Evolutionary conservation across 495 filamentous ascomycete species (phyloP).

Genomic region (Bacidia gigantensis): DNA sequence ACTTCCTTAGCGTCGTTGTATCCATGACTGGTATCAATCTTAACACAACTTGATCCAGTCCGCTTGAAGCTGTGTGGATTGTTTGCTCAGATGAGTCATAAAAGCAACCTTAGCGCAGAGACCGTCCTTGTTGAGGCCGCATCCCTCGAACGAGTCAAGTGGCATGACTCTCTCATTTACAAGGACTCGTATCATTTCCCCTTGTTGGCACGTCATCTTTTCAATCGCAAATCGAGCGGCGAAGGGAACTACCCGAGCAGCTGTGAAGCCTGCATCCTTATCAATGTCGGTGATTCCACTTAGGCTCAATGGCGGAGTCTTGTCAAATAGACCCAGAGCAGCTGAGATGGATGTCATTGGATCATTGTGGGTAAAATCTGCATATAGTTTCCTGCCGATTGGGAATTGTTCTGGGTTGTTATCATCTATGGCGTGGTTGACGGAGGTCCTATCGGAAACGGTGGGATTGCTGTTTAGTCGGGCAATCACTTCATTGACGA

Average conservation of each 20-base stretch:
- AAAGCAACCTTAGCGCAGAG: no score
- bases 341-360: slow-evolving; percentile 60
- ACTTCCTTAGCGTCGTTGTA: no score
- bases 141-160: no score
- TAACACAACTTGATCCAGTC: no score
- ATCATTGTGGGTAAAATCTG: slow-evolving; percentile 83
- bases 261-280: slow-evolving; percentile 44
- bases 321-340: slow-evolving; percentile 61
- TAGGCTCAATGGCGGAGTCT: slow-evolving; percentile 33
- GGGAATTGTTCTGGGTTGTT: slow-evolving; percentile 48
- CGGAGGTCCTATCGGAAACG: slow-evolving; percentile 57
- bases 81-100: no score
- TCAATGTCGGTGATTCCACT: slow-evolving; percentile 31
- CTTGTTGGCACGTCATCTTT: slow-evolving; percentile 54
- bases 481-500: slow-evolving; percentile 68
- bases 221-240: slow-evolving; percentile 65
- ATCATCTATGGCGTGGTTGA: slow-evolving; percentile 64
- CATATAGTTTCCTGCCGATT: slow-evolving; percentile 49
- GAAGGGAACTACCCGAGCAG: slow-evolving; percentile 68
- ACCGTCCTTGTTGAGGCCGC: no score
- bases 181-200: slow-evolving; percentile 57
- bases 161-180: slow-evolving; percentile 71
- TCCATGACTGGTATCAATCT: no score
- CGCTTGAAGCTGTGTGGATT: no score
- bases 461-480: slow-evolving; percentile 49